phyloP scores from a whole-genome alignment of 345 rosid genomes.

The Populus nigra region DNA sequence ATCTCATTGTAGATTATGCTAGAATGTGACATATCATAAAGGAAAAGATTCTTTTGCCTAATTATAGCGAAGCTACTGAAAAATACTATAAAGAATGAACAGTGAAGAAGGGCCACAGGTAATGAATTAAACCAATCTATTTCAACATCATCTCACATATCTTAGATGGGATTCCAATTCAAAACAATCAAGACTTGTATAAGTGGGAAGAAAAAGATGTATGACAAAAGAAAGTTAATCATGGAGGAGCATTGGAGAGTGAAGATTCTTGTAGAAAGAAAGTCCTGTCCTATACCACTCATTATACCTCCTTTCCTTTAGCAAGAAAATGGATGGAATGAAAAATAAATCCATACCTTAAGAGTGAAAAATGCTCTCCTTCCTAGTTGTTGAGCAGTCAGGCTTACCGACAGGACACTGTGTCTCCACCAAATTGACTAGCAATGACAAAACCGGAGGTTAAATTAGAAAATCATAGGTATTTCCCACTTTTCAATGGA shows the following conservation, averaged over 20 bases:
- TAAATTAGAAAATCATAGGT: background rate
- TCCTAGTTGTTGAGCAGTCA: constrained; percentile 47
- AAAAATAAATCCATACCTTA: constrained; percentile 39
- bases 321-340: constrained; percentile 22
- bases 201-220: constrained; percentile 20
- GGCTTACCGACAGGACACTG: constrained; percentile 33
- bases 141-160: constrained; percentile 23
- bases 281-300: constrained; percentile 31
- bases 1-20: constrained; percentile 1
- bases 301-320: constrained; percentile 27
- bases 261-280: constrained; percentile 44
- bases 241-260: constrained; percentile 33
- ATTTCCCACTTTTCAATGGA: background rate
- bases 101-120: constrained; percentile 15
- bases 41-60: background rate
- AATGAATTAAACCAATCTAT: constrained; percentile 21
- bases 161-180: constrained; percentile 18
- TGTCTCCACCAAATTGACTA: constrained; percentile 27
- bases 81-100: background rate
- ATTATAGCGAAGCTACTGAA: background rate
- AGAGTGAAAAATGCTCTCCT: constrained; percentile 17
- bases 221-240: constrained; percentile 24
- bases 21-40: constrained; percentile 1
- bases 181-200: constrained; percentile 21
- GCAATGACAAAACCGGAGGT: constrained; percentile 16